Conservation (phyloP, 164 flowering plant species). For the Aristolochia contorta region DNA sequence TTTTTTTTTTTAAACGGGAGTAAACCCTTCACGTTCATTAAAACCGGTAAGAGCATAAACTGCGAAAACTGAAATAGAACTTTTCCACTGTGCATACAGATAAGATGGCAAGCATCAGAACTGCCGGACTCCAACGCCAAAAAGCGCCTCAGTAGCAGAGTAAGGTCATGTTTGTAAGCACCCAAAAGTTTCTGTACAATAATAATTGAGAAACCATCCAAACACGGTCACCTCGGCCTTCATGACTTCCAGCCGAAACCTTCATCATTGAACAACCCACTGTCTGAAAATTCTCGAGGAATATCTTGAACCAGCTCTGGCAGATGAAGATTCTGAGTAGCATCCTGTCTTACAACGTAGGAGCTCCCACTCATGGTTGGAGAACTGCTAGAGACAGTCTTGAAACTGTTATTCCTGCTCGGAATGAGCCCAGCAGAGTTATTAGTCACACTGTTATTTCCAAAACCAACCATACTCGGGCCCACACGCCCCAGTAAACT, state of each 20-base stretch:
- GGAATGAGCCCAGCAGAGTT: constrained; percentile 4
- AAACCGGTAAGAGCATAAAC: no score
- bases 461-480: constrained; percentile 4
- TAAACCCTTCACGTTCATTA: no score
- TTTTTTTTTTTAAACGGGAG: no score
- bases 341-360: constrained; percentile 26
- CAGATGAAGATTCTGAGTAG: constrained; percentile 44
- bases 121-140: not conserved
- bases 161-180: not conserved
- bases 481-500: not conserved
- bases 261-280: constrained; percentile 50
- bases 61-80: no score
- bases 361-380: constrained; percentile 7
- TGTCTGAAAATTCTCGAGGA: constrained; percentile 49
- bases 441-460: constrained; percentile 5
- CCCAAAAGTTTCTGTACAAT: not conserved
- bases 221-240: constrained; percentile 12
- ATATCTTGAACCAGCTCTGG: constrained; percentile 55
- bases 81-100: constrained; percentile 1
- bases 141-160: not conserved
- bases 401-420: constrained; percentile 11
- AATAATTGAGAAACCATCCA: constrained; percentile 23
- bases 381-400: constrained; percentile 16
- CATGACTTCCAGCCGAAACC: constrained; percentile 58
- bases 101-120: constrained; percentile 6